Evolutionary conservation across 768 basidiomycete genomes (phyloP).

Genomic region (Nevesoporus exiguus): DNA sequence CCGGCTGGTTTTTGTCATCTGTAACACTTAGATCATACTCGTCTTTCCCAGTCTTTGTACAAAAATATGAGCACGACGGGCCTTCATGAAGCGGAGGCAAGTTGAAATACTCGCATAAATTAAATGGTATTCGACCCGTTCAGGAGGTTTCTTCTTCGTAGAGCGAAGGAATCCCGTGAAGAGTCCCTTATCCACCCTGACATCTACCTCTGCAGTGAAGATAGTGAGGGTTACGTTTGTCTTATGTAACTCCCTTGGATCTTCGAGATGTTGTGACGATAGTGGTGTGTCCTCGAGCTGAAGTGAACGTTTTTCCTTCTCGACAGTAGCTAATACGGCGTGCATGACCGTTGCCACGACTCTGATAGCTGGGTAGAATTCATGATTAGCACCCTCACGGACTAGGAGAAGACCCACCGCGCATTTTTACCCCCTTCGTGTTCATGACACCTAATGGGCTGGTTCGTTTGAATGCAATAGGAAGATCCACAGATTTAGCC

Average conservation of each 20-base stretch:
- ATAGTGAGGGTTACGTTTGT: conserved; percentile 19
- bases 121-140: conserved; percentile 68
- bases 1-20: conserved; percentile 51
- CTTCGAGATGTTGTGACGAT: conserved; percentile 14
- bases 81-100: neutral
- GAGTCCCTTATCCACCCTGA: neutral
- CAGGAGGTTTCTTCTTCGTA: conserved; percentile 53
- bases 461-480: conserved; percentile 45
- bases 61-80: conserved; percentile 2
- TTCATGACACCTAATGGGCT: conserved; percentile 67
- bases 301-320: conserved; percentile 40
- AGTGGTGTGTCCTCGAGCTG: conserved; percentile 11
- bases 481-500: neutral
- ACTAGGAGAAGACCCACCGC: conserved; percentile 42
- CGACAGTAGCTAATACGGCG: conserved; percentile 11
- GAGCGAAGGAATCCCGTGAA: conserved; percentile 58
- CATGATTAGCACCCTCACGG: neutral
- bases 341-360: conserved; percentile 13
- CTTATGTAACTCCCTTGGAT: conserved; percentile 21
- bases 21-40: conserved; percentile 21
- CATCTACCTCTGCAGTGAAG: neutral
- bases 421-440: conserved; percentile 58
- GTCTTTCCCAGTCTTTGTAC: conserved; percentile 41
- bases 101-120: conserved; percentile 51
- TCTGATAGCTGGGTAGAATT: conserved; percentile 38